Percentiles rank a stretch among this genome's conserved stretches.
Evolutionary conservation across 208 protist species (phyloP).

Genomic region (Trypanosomatidae sp.): DNA sequence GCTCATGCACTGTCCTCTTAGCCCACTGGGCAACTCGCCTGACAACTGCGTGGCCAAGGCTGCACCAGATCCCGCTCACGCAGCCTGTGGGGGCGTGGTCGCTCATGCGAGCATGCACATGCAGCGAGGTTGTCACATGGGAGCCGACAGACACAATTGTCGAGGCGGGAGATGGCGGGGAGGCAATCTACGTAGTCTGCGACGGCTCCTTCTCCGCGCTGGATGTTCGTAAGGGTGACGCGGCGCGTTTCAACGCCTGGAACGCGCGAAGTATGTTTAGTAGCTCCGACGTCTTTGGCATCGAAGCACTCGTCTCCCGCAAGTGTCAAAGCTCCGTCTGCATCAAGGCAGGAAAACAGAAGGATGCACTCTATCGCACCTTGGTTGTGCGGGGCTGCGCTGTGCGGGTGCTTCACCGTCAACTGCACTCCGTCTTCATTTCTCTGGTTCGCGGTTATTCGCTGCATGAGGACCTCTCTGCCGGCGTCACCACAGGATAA

Average conservation of each 20-base stretch:
- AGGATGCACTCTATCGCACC: constrained; percentile 12
- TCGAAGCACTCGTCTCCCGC: constrained; percentile 49
- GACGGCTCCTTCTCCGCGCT: constrained; percentile 41
- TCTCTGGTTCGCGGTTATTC: constrained; percentile 50
- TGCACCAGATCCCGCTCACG: constrained; percentile 43
- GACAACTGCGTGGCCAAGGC: constrained; percentile 18
- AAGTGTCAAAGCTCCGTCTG: constrained; percentile 53
- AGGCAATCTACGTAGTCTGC: constrained; percentile 44
- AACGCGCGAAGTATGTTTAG: constrained; percentile 31
- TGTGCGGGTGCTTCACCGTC: constrained; percentile 40
- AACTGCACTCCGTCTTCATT: constrained; percentile 37
- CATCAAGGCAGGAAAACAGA: constrained; percentile 41
- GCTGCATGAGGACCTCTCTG: constrained; percentile 53
- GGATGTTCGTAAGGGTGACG: constrained; percentile 29
- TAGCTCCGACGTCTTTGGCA: constrained; percentile 55
- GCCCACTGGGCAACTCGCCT: constrained; percentile 39
- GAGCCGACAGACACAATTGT: constrained; percentile 33
- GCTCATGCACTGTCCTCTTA: constrained; percentile 27
- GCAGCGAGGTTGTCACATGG: constrained; percentile 12
- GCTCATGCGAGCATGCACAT: constrained; percentile 53
- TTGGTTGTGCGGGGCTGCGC: constrained; percentile 37
- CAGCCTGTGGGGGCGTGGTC: constrained; percentile 58
- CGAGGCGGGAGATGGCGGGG: constrained; percentile 26
- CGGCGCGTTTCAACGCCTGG: constrained; percentile 30
- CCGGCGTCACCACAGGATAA: neutral